These are phyloP conservation scores for Chaetomium tenue DNA, from an alignment of 495 filamentous ascomycete species.

Conservation along the genomic window DNA sequence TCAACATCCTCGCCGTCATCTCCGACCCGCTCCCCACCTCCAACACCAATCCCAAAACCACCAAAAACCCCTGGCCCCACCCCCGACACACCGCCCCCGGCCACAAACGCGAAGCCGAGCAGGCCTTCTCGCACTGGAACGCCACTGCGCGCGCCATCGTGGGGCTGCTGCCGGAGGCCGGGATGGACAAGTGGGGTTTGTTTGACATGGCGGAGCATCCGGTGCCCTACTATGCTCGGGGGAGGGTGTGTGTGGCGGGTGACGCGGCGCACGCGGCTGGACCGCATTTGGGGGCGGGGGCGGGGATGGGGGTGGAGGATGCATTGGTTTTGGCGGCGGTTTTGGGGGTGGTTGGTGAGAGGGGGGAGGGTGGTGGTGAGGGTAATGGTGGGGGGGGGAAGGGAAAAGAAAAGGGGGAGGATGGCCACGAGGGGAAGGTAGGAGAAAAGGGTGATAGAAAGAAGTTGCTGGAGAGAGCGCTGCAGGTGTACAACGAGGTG, in stretches of 20 bases:
- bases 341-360: conserved; percentile 31
- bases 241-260: conserved; percentile 48
- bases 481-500: conserved; percentile 40
- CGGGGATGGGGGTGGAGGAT: conserved; percentile 57
- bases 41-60: too few relatives aligned
- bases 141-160: conserved; percentile 40
- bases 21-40: conserved; percentile 26
- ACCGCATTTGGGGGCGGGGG: conserved; percentile 56
- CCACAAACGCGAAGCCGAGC: conserved; percentile 33
- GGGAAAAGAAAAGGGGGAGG: too few relatives aligned
- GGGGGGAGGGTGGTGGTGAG: neutral
- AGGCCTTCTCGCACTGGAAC: conserved; percentile 42
- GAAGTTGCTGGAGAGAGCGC: conserved; percentile 32
- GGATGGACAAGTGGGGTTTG: conserved; percentile 55
- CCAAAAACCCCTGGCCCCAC: conserved; percentile 33
- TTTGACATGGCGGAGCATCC: conserved; percentile 53
- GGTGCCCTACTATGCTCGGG: conserved; percentile 39
- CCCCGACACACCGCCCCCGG: conserved; percentile 34
- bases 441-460: neutral
- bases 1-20: conserved; percentile 45
- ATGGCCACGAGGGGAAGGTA: too few relatives aligned
- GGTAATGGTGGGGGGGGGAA: neutral
- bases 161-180: conserved; percentile 41
- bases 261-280: conserved; percentile 46
- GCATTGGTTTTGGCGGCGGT: conserved; percentile 45